A percentile compares a stretch with the other conserved stretches of the same genome.
These are phyloP conservation scores for Nannochloris sp. DNA, from an alignment of 139 green algal genomes.

Conservation along the genomic window DNA sequence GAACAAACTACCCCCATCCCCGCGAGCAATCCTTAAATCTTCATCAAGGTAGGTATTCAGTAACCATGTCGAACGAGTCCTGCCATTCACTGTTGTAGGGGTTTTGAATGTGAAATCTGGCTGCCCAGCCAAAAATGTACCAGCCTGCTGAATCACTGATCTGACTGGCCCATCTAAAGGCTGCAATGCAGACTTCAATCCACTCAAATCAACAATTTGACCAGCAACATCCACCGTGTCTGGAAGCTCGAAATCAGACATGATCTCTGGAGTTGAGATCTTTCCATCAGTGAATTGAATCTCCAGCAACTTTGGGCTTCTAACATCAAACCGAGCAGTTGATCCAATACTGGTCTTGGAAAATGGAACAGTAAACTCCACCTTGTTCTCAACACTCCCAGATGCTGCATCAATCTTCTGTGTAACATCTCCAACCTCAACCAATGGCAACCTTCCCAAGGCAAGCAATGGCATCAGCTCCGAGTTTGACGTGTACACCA, in stretches of 20 bases:
- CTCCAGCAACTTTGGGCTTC: constrained; percentile 76
- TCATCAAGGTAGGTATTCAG: constrained; percentile 77
- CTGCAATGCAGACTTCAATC: constrained; percentile 29
- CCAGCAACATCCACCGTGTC: constrained; percentile 56
- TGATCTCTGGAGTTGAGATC: constrained; percentile 60
- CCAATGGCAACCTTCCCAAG: constrained; percentile 60
- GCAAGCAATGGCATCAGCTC: constrained; percentile 75
- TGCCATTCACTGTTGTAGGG: neutral
- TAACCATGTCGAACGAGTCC: constrained; percentile 49
- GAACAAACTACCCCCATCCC: constrained; percentile 52
- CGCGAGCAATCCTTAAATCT: constrained; percentile 57
- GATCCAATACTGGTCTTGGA: constrained; percentile 44
- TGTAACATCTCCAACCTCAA: constrained; percentile 75
- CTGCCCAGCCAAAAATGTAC: constrained; percentile 32
- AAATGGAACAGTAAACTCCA: constrained; percentile 50
- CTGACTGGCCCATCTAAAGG: constrained; percentile 21
- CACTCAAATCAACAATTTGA: constrained; percentile 57
- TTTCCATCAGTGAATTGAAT: constrained; percentile 51
- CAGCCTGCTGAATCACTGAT: constrained; percentile 20
- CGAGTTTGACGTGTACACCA: constrained; percentile 83
- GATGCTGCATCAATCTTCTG: constrained; percentile 64
- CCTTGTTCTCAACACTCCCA: constrained; percentile 66
- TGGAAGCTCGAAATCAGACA: constrained; percentile 61
- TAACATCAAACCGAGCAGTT: constrained; percentile 66
- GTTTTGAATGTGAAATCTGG: constrained; percentile 57